A percentile compares a stretch with the other conserved stretches of the same genome.
Evolutionary conservation across 345 rosid species (phyloP).

Genomic region (Salix dunnii): DNA sequence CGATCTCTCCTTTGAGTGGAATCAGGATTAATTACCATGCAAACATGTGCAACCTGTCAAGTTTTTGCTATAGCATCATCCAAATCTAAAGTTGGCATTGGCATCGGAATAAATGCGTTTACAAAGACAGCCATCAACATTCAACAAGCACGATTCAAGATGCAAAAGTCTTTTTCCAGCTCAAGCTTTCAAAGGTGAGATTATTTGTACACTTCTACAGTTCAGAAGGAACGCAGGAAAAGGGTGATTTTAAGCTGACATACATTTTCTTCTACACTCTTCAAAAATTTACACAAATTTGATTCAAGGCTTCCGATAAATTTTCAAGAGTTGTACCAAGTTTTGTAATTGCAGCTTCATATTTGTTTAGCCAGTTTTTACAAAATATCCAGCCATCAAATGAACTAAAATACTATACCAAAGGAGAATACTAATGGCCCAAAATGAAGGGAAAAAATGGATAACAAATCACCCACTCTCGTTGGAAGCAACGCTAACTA

Average conservation of each 20-base stretch:
- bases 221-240: neutral
- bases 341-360: conserved; percentile 7
- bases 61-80: neutral
- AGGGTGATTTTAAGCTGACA: neutral
- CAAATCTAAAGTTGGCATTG: neutral
- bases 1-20: neutral
- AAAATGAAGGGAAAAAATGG: conserved; percentile 30
- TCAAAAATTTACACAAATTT: neutral
- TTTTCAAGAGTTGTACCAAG: neutral
- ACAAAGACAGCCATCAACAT: neutral
- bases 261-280: neutral
- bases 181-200: neutral
- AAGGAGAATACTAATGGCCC: conserved; percentile 23
- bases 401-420: conserved; percentile 15
- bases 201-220: neutral
- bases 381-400: conserved; percentile 18
- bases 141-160: neutral
- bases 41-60: neutral
- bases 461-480: conserved; percentile 25
- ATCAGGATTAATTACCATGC: neutral
- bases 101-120: neutral
- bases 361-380: conserved; percentile 20
- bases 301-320: neutral
- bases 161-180: too few species aligned
- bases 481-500: conserved; percentile 34